Base-by-base conservation (phyloP, 495 filamentous ascomycete genomes). In the Penicillium alfredii region DNA sequence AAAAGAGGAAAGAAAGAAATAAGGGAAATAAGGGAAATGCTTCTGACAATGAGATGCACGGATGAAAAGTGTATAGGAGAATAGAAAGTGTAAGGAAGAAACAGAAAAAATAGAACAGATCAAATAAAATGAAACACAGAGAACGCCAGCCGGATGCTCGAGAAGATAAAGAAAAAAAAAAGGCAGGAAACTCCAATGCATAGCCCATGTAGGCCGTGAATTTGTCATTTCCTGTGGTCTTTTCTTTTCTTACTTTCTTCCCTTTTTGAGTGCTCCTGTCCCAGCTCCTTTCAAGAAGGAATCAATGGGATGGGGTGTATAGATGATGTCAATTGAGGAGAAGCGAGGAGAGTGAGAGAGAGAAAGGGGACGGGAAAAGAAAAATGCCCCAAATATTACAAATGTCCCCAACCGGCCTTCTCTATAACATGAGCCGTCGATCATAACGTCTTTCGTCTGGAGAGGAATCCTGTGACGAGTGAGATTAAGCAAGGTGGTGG, bases 381-480 rank as follows among this genome's bases (percentile, higher is more conserved):
- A 38, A 31, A 38, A 36, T 43, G 42, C 35, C 49, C 37, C 48
- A 49, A 54, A 51, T 56, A 56, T 50, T 53, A 56, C 49, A 58
- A 51, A 48, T 45, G 38, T 42, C 43, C 33, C 44, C 42, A 30
- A 39, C 53, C 55, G 45, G 48, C 51, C 60, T 60, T 64, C 56
- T 69, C 61, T 69, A 69, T 64, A 57, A 58, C 60, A 61, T 64
- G 55, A 67, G 58, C 60, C 62, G 59, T 66, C 55, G 61, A 69
- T 61, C 60, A 52, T 64, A 67, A 64, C 48, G 54, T 64, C 60
- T 66, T 63, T 69, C 56, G 53, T 64, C 53, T 39, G 50, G 41
- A 35, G 40, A 38, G 36, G 22, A 21, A 41, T 44, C 51, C 63
- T 61, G 51, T 63, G 52, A 54, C 47, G 53, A 53, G 55, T 51